Base-by-base conservation (phyloP, 192 early-diverging fungal genomes). In the Lunasporangiospora selenospora region DNA sequence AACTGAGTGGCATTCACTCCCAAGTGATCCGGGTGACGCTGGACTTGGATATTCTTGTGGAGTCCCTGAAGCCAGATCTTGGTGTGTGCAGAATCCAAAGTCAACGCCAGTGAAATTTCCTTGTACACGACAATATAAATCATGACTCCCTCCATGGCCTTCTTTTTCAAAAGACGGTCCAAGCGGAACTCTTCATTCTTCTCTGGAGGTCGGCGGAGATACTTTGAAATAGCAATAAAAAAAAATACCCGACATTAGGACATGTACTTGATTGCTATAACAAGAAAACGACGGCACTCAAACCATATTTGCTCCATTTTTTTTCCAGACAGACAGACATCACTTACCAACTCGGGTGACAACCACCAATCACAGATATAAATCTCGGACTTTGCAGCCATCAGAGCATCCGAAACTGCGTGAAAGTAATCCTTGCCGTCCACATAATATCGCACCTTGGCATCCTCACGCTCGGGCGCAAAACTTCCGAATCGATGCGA, bases 51-150 rank as follows among this genome's bases (percentile, higher is more conserved):
- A 65, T 94, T 95, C 16, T 80, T 78, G 53, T 91, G 82, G 45
- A 92, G 78, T 26, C 80, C 79, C 55, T 90, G 80, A 42, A 96
- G 82, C 73, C 84, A 82, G 48, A 80, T 77, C 76, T 93, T 90
- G 29, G 92, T 91, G 47, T 93, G 92, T 27, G 83, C 75, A 46
- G 90, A 90, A 62, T 89, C 84, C 45, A 91, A 67, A 12, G 92
- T 90, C 26, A 96, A 76, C 26, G 91, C 88, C 50, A 90, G 67
- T 0, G 86, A 80, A 8, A 96, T 80, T 61, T 96, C 94, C 79
- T 96, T 93, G 81, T 95, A 96, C 15, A 96, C 80, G 0, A 93
- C 84, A 37, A 96, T 84, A 63, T 92, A 94, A 58, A 96, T 92
- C 76, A 89, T 87, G 26, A 96, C 89, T 26, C 93, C 93, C 63